Evolutionary conservation across 331 rosid genomes (phyloP).

Genomic region (Spiraea crenata): DNA sequence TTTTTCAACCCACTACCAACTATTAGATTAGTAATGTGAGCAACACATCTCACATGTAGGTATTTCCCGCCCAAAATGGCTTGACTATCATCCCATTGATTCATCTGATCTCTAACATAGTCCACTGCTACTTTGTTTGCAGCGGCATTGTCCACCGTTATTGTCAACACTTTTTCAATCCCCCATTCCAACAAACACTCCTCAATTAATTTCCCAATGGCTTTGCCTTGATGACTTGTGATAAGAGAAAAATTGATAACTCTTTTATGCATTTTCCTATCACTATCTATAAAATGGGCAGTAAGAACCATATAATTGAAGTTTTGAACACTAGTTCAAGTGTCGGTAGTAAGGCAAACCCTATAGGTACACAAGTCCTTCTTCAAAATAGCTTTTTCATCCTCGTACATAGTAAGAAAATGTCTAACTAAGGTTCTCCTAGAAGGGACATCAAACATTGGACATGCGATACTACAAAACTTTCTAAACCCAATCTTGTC

Average conservation of each 20-base stretch:
- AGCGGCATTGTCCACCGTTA: not conserved
- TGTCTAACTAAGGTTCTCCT: not conserved
- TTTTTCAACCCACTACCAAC: too few species aligned
- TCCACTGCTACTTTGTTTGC: not conserved
- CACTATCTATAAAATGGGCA: not conserved
- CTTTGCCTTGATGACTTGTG: too few species aligned
- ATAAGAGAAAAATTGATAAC: not conserved
- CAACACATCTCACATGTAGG: too few species aligned
- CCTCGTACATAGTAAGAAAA: not conserved
- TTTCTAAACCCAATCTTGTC: too few species aligned
- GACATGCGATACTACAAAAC: not conserved
- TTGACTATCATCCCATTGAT: not conserved
- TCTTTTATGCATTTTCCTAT: slow-evolving; percentile 2
- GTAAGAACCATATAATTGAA: not conserved
- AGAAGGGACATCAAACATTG: not conserved
- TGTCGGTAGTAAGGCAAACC: not conserved
- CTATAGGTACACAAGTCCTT: not conserved
- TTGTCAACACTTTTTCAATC: not conserved
- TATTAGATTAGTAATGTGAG: too few species aligned
- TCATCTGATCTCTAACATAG: not conserved
- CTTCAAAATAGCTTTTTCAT: not conserved
- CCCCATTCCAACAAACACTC: not conserved
- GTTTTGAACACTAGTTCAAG: not conserved
- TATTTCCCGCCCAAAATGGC: not conserved
- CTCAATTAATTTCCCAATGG: not conserved